Evolutionary conservation across 768 basidiomycete species (phyloP).

Genomic region (Pulveroboletus ravenelii): DNA sequence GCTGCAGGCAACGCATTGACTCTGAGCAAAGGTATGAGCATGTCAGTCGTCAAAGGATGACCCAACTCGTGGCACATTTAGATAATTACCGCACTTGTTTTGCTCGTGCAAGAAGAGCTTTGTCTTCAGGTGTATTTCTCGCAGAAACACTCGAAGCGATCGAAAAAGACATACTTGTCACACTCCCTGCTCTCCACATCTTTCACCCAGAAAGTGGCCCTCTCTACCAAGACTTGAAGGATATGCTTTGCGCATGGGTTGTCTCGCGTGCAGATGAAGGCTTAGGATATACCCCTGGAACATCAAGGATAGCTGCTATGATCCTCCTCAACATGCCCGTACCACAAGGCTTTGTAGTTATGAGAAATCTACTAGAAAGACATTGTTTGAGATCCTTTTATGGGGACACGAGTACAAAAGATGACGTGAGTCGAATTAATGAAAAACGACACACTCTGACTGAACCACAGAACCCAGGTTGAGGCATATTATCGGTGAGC

Average conservation of each 20-base stretch:
- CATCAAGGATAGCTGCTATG: slow-evolving; percentile 80
- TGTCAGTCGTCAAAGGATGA: slow-evolving; percentile 2
- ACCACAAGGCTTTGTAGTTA: slow-evolving; percentile 70
- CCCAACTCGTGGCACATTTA: slow-evolving; percentile 4
- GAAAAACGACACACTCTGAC: slow-evolving; percentile 23
- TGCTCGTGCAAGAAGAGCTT: slow-evolving; percentile 67
- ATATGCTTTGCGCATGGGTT: slow-evolving; percentile 84
- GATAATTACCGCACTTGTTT: slow-evolving; percentile 71
- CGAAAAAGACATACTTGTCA: slow-evolving; percentile 69
- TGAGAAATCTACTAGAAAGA: slow-evolving; percentile 82
- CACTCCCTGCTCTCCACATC: slow-evolving; percentile 74
- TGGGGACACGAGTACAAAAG: slow-evolving; percentile 61
- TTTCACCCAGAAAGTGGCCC: slow-evolving; percentile 76
- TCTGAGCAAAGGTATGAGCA: slow-evolving; percentile 77
- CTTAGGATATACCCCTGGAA: slow-evolving; percentile 65
- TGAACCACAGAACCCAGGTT: slow-evolving; percentile 45
- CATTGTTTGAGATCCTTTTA: slow-evolving; percentile 85
- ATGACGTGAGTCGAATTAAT: slow-evolving; percentile 59
- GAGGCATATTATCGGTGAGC: slow-evolving; percentile 85
- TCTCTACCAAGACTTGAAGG: slow-evolving; percentile 74
- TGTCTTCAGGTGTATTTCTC: slow-evolving; percentile 64
- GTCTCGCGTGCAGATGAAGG: slow-evolving; percentile 81
- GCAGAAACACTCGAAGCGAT: slow-evolving; percentile 55
- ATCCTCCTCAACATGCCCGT: slow-evolving; percentile 76
- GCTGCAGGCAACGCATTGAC: slow-evolving; percentile 83